phyloP scores from a whole-genome alignment of 352 stramenopile genomes.

The Phytophthora nicotianae region DNA sequence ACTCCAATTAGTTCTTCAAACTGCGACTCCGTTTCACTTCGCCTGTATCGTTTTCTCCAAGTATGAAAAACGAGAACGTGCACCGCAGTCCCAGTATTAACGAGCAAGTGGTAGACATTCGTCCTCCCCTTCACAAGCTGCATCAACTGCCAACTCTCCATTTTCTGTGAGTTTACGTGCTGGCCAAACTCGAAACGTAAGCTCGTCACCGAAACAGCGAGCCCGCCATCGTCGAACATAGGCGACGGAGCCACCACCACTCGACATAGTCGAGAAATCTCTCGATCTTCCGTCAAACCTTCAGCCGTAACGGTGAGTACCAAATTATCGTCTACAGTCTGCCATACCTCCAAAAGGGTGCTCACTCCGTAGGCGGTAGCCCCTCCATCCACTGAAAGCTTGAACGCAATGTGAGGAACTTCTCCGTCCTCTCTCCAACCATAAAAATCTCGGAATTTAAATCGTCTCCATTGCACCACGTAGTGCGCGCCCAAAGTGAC shows the following conservation, averaged over 20 bases:
- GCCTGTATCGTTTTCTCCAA: too few relatives aligned
- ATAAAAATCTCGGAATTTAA: conserved; percentile 25
- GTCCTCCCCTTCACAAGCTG: conserved; percentile 15
- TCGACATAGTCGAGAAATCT: conserved; percentile 36
- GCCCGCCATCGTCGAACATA: conserved; percentile 13
- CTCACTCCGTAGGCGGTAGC: conserved; percentile 19
- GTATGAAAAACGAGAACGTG: conserved; percentile 41
- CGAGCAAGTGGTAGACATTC: conserved; percentile 47
- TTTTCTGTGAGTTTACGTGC: conserved; percentile 28
- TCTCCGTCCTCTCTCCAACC: conserved; percentile 14
- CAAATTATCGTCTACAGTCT: conserved; percentile 55
- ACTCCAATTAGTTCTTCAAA: too few relatives aligned
- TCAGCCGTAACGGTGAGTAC: conserved; percentile 51
- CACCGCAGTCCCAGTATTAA: conserved; percentile 52
- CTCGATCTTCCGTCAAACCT: conserved; percentile 20
- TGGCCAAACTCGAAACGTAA: conserved; percentile 48
- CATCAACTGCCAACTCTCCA: conserved; percentile 62
- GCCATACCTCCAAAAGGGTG: conserved; percentile 57
- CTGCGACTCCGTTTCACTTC: background rate
- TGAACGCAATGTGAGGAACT: conserved; percentile 16
- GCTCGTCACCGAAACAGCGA: conserved; percentile 21
- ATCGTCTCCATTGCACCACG: conserved; percentile 58
- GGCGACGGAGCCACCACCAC: conserved; percentile 55
- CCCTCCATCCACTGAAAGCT: conserved; percentile 26
- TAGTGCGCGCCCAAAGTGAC: conserved; percentile 38